A percentile compares a stretch with the other conserved stretches of the same genome.
Evolutionary conservation across 116 monocot species (phyloP).

Genomic region (Papilionanthe hybrid): DNA sequence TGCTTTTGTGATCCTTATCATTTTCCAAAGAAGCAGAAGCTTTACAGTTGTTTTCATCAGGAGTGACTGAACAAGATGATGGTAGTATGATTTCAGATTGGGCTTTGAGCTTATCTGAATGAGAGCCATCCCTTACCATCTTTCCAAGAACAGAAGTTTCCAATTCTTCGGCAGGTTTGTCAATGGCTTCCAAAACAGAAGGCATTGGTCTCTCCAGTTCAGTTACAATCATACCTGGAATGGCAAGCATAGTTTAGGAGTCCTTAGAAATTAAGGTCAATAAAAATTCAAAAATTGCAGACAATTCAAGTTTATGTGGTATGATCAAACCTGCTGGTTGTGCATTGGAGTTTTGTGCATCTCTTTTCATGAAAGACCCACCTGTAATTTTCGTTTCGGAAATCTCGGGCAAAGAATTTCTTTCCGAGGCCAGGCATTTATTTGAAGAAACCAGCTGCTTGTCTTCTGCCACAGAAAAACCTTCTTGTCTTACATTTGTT

Average conservation of each 20-base stretch:
- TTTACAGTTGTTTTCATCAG: no score
- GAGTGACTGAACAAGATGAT: no score
- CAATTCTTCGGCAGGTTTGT: background rate
- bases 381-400: background rate
- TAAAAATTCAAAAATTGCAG: background rate
- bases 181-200: background rate
- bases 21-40: background rate
- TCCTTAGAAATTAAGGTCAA: background rate
- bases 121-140: no score
- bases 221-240: background rate
- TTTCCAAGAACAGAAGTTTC: background rate
- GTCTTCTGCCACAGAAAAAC: background rate
- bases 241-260: background rate
- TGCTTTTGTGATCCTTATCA: background rate
- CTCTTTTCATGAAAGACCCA: background rate
- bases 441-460: background rate
- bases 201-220: background rate
- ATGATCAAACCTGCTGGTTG: background rate
- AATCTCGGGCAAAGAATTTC: background rate
- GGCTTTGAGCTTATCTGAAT: no score
- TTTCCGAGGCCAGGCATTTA: background rate
- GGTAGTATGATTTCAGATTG: no score
- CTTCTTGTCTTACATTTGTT: background rate
- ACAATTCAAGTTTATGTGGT: background rate
- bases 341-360: background rate